Conservation (phyloP, 2,329 filamentous ascomycete genomes). For the Colletotrichum acutatum region DNA sequence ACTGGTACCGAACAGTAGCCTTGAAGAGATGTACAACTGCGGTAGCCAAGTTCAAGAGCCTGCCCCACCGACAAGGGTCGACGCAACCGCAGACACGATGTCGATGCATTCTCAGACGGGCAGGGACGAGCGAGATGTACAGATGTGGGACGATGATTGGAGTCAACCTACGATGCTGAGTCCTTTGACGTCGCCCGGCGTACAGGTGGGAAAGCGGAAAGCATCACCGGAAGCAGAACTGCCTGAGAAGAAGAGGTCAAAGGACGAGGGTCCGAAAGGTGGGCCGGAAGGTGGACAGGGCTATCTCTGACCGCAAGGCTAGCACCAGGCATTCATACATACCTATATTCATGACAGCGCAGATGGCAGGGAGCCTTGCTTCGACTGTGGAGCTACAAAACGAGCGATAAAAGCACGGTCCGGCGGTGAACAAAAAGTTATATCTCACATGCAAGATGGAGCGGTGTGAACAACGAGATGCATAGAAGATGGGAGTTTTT, state of each 20-base stretch:
- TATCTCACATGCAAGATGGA: not conserved
- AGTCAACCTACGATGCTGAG: not conserved
- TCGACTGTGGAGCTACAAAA: not conserved
- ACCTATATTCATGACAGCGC: not conserved
- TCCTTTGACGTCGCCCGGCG: not conserved
- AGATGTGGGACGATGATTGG: not conserved
- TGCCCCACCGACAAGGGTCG: no score
- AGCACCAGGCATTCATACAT: not conserved
- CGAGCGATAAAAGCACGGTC: no score
- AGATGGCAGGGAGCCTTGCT: not conserved
- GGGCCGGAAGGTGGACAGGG: not conserved
- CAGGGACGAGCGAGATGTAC: not conserved
- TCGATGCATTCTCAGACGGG: not conserved
- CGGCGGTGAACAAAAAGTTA: no score
- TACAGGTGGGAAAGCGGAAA: not conserved
- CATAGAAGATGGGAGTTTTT: constrained; percentile 34
- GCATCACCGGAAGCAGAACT: not conserved
- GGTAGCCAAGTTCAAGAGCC: not conserved
- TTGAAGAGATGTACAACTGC: not conserved
- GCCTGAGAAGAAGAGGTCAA: not conserved
- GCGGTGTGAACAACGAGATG: not conserved
- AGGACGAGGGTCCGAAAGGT: not conserved
- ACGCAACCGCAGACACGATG: not conserved
- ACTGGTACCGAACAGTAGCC: not conserved
- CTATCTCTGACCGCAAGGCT: not conserved